Conservation (phyloP, 2,329 filamentous ascomycete species). For the Botrytis medusae region DNA sequence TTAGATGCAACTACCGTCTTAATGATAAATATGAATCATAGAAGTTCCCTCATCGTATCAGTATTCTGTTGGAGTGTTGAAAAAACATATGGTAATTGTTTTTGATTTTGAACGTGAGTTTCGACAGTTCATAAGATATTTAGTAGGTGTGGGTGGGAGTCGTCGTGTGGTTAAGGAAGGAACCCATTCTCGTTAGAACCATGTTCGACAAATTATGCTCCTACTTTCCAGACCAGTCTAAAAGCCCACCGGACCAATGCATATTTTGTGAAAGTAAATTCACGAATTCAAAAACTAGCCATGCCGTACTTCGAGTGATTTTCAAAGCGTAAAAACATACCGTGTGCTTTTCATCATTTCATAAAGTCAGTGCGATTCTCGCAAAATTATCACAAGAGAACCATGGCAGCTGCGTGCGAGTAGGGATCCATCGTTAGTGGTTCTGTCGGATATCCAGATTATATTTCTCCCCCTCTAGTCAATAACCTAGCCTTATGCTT, state of each 20-base stretch:
- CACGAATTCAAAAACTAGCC: background rate
- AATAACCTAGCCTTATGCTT: background rate
- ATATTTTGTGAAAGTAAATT: background rate
- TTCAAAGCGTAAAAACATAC: background rate
- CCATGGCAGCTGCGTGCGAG: background rate
- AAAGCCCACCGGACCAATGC: background rate
- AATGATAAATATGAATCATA: background rate
- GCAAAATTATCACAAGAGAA: background rate
- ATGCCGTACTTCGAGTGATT: background rate
- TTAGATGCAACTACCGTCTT: background rate
- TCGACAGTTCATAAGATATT: background rate
- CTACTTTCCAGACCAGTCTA: background rate
- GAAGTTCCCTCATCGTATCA: background rate
- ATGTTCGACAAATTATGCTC: background rate
- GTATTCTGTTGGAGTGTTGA: background rate
- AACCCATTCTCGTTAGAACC: background rate
- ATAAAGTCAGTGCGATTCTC: background rate
- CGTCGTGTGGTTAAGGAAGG: background rate
- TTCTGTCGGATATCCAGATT: background rate
- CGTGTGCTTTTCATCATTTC: background rate
- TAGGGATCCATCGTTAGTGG: background rate
- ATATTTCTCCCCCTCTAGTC: background rate
- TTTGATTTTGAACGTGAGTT: background rate
- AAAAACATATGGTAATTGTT: background rate
- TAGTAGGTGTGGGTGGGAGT: background rate